A percentile compares a stretch with the other conserved stretches of the same genome.
Evolutionary conservation across 495 filamentous ascomycete species (phyloP).

Genomic region (Geopyxis carbonaria): DNA sequence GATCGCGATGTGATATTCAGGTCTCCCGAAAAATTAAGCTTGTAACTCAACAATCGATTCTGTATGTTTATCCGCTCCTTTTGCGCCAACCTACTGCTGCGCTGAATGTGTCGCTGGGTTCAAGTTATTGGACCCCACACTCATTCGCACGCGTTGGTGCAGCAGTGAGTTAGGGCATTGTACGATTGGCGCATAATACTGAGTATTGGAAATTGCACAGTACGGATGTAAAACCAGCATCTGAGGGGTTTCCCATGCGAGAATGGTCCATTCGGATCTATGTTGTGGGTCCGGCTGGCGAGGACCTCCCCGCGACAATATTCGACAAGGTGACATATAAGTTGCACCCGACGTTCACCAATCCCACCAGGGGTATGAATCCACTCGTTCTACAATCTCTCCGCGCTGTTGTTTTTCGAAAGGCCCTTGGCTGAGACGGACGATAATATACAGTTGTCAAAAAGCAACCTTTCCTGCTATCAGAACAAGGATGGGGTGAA

Average conservation of each 20-base stretch:
- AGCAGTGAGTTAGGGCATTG: not conserved
- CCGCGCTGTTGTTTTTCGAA: not conserved
- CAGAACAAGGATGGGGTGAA: constrained; percentile 95
- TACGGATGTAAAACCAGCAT: constrained; percentile 35
- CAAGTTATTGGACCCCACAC: too few species aligned
- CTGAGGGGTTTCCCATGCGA: constrained; percentile 84
- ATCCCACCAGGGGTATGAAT: constrained; percentile 68
- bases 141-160: too few species aligned
- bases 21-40: constrained; percentile 80
- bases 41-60: constrained; percentile 73
- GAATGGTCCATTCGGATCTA: constrained; percentile 50
- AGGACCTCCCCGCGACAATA: constrained; percentile 56
- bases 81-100: not conserved
- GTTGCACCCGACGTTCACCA: constrained; percentile 82
- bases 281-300: constrained; percentile 41
- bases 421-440: constrained; percentile 4
- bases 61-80: constrained; percentile 38
- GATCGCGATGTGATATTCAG: constrained; percentile 28
- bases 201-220: too few species aligned
- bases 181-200: constrained; percentile 11
- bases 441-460: constrained; percentile 42
- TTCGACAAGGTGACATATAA: constrained; percentile 87
- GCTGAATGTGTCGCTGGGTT: not conserved
- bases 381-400: too few species aligned
- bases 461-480: constrained; percentile 71